Evolutionary conservation across 2,329 filamentous ascomycete genomes (phyloP), one percentile per base, ranked within the genome.

Genomic region (Zalaria obscura): DNA sequence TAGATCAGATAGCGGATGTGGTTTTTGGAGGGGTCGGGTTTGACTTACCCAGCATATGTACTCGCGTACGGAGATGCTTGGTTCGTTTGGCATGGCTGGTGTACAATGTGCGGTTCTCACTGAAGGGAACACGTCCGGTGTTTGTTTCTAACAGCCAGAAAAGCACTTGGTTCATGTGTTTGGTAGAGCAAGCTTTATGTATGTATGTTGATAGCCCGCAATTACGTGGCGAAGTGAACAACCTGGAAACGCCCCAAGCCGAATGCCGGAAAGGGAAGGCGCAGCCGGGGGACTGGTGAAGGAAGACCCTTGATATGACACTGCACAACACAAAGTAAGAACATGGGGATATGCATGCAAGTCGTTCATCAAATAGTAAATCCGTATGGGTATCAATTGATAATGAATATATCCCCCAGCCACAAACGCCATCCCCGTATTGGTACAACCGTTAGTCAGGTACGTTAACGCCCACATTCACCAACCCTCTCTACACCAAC

Each of bases 31-130:
- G 29, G 29, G n/a, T 32, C n/a, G 29, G 29, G 26, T 8, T 5
- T 31, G 3, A 36, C 5, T 35, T 36, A 43, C 41, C 72, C 75
- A 78, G 45, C 69, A 69, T 48, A 81, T 79, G 47, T 68, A 74
- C 38, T 70, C 62, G 36, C 78, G 70, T 40, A 69, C 54, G 0
- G 76, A 80, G 35, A 81, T 73, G 49, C 52, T 58, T 31, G 53
- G 41, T 35, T 44, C 25, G 25, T 9, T 25, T 34, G 18, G 18
- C 37, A 25, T 26, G 27, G 26, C 9, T 29, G 27, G 25, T 36
- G 27, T 32, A 18, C 18, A 36, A 32, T 29, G 10, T 27, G 25
- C 7, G 18, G 7, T 42, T 32, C 10, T 29, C 18, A 38, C 38
- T 18, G 18, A 18, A 18, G 18, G 18, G 18, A 18, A 18, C 18